A percentile compares a stretch with the other conserved stretches of the same genome.
phyloP scores from a whole-genome alignment of 208 protist species.

The Acanthamoeba sp. region DNA sequence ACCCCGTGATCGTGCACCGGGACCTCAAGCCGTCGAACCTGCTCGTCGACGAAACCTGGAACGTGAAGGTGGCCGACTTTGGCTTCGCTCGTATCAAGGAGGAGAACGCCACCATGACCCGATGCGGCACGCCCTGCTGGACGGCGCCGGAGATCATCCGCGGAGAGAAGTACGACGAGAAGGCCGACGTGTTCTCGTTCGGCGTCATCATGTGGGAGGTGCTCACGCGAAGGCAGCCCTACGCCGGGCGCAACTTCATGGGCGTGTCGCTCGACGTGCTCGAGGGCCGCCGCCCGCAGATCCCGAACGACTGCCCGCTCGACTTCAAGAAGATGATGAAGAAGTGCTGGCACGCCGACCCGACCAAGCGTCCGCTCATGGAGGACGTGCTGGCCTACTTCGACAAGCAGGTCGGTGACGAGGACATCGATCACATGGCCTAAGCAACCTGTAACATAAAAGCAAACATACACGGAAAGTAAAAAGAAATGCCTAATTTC shows the following conservation, averaged over 20 bases:
- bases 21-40: slow-evolving; percentile 86
- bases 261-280: slow-evolving; percentile 46
- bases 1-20: slow-evolving; percentile 86
- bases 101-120: slow-evolving; percentile 74
- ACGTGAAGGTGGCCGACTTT: slow-evolving; percentile 82
- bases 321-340: slow-evolving; percentile 53
- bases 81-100: slow-evolving; percentile 70
- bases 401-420: slow-evolving; percentile 13
- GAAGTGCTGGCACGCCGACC: slow-evolving; percentile 32
- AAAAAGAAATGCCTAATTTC: too few species aligned
- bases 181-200: slow-evolving; percentile 49
- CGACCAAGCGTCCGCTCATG: slow-evolving; percentile 16
- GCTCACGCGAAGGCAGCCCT: slow-evolving; percentile 12
- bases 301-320: slow-evolving; percentile 6
- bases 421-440: neutral
- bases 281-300: slow-evolving; percentile 18
- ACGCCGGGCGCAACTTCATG: slow-evolving; percentile 62
- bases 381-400: slow-evolving; percentile 54
- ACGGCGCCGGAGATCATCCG: slow-evolving; percentile 47
- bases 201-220: slow-evolving; percentile 60
- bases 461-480: too few species aligned
- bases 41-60: slow-evolving; percentile 85
- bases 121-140: slow-evolving; percentile 68
- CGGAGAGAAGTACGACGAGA: slow-evolving; percentile 58
- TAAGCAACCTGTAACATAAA: neutral